These are phyloP conservation scores for Drechslerella dactyloides DNA, from an alignment of 2,329 filamentous ascomycete genomes.

Conservation along the genomic window DNA sequence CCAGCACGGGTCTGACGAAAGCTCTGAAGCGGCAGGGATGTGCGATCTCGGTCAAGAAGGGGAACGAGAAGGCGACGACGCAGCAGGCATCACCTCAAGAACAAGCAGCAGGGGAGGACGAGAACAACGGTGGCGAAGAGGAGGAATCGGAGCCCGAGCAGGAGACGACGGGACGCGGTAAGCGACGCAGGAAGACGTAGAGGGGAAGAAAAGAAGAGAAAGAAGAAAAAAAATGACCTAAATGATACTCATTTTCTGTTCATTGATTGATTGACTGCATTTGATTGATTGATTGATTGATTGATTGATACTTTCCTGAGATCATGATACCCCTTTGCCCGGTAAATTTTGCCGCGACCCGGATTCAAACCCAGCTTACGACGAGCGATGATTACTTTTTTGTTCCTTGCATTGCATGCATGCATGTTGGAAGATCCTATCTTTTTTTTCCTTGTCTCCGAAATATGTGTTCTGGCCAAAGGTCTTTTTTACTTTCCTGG, in stretches of 20 bases:
- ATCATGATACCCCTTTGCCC: constrained; percentile 35
- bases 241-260: constrained; percentile 1
- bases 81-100: constrained; percentile 58
- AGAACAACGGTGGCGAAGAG: constrained; percentile 49
- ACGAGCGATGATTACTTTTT: constrained; percentile 21
- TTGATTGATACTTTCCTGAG: constrained; percentile 11
- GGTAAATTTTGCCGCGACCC: constrained; percentile 25
- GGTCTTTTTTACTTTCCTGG: constrained; percentile 20
- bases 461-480: not conserved
- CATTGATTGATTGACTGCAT: constrained; percentile 12
- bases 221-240: constrained; percentile 9
- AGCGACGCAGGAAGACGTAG: constrained; percentile 46
- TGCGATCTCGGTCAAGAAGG: constrained; percentile 85
- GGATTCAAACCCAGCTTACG: constrained; percentile 3
- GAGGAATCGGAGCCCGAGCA: constrained; percentile 46
- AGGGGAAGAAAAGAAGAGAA: not conserved
- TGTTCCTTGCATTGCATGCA: constrained; percentile 43
- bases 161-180: constrained; percentile 33
- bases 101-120: constrained; percentile 53
- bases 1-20: constrained; percentile 76
- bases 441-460: constrained; percentile 11
- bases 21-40: constrained; percentile 78
- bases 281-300: not conserved
- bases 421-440: constrained; percentile 39
- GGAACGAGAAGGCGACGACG: constrained; percentile 68